Evolutionary conservation across 768 basidiomycete species (phyloP), one percentile per base, ranked within the genome.

Genomic region (Pulveroboletus sp.): DNA sequence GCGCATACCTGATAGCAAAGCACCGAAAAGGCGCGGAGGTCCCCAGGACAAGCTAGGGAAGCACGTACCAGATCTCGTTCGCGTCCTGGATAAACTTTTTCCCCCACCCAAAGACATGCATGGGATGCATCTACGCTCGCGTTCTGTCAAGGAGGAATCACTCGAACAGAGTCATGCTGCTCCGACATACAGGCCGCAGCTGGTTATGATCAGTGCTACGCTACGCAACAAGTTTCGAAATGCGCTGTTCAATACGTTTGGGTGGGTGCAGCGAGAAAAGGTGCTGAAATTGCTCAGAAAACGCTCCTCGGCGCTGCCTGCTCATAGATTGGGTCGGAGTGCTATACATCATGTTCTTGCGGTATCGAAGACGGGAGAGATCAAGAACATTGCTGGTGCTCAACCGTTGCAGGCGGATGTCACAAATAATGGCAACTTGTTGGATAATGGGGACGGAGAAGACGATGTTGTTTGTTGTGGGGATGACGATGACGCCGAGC

Each of bases 171-270:
- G 9, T 14, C 34, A 50, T 31, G 41, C 43, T 37, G 11, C 45
- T 33, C 46, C 45, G n/a, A 34, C 36, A 19, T 19, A 40, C 65
- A 69, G 52, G 23, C 79, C 85, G 20, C 88, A 89, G 62, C 64
- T 87, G 45, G 69, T 90, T 36, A 65, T 87, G 60, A 76, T 81
- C 41, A 88, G 85, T 60, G 88, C 88, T 35, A 90, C 87, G 7
- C 69, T 90, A 53, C 74, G 79, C 36, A 73, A 69, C 42, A 76
- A 76, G 50, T 69, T 68, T 46, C 60, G 56, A 40, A 55, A 35
- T 13, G 60, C 68, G 24, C 49, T 87, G 31, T 77, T 76, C 50
- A 69, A 69, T 41, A 73, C 79, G 45, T 84, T 77, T 55, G 78
- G 78, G 11, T 88, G 84, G 84, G 60, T 86, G 55, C 70, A 71